phyloP scores from a whole-genome alignment of 768 basidiomycete species.

The Auricularia heimuer region DNA sequence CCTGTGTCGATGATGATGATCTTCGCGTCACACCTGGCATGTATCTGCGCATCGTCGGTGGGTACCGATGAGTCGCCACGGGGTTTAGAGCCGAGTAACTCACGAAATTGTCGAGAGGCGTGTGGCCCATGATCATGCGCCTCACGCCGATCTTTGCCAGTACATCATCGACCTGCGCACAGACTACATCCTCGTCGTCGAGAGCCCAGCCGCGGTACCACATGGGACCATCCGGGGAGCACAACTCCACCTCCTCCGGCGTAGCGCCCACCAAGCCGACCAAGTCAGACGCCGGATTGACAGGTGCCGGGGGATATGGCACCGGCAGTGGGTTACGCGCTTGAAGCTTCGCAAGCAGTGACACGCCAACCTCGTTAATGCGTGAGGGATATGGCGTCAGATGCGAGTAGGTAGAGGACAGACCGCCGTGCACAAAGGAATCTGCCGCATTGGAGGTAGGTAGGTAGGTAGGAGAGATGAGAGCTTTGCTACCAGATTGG shows the following conservation, averaged over 20 bases:
- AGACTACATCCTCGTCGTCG: slow-evolving; percentile 25
- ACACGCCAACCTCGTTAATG: slow-evolving; percentile 29
- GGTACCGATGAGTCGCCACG: neutral
- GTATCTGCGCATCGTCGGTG: slow-evolving; percentile 15
- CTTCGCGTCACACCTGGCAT: slow-evolving; percentile 29
- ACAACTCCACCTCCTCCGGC: slow-evolving; percentile 26
- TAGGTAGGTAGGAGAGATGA: slow-evolving; percentile 6
- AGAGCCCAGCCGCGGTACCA: slow-evolving; percentile 32
- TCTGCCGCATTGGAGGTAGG: slow-evolving; percentile 14
- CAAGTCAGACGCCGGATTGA: slow-evolving; percentile 11
- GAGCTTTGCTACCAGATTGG: slow-evolving; percentile 7
- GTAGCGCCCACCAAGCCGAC: slow-evolving; percentile 23
- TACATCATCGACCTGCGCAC: slow-evolving; percentile 25
- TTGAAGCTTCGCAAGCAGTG: slow-evolving; percentile 25
- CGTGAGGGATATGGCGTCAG: slow-evolving; percentile 27
- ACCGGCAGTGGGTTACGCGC: slow-evolving; percentile 18
- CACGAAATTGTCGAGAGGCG: slow-evolving; percentile 28
- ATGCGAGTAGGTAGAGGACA: slow-evolving; percentile 24
- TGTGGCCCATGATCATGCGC: slow-evolving; percentile 35
- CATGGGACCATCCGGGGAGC: slow-evolving; percentile 26
- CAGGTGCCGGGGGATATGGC: slow-evolving; percentile 24
- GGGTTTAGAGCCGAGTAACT: neutral
- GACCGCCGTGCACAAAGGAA: slow-evolving; percentile 36
- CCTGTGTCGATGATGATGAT: slow-evolving; percentile 39
- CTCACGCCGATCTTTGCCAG: slow-evolving; percentile 23